Percentiles rank a stretch among this genome's conserved stretches.
Conservation (phyloP, 768 basidiomycete genomes). For the Filobasidium wieringae region DNA sequence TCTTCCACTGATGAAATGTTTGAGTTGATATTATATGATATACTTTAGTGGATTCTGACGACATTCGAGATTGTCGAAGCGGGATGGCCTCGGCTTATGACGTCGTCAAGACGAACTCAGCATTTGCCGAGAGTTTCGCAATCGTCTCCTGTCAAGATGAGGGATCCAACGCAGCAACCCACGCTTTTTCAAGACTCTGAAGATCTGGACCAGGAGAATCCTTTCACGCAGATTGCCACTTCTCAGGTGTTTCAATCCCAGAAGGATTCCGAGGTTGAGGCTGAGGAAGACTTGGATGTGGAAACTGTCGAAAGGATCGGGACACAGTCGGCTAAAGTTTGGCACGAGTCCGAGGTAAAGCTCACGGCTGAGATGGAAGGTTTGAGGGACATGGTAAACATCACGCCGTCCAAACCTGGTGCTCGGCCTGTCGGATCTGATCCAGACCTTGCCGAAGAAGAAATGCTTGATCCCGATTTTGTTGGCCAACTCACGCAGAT, state of each 20-base stretch:
- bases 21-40: not conserved
- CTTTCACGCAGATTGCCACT: slow-evolving; percentile 28
- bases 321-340: slow-evolving; percentile 3
- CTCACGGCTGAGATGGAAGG: slow-evolving; percentile 9
- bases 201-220: slow-evolving; percentile 24
- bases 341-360: not conserved
- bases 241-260: slow-evolving; percentile 23
- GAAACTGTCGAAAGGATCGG: slow-evolving; percentile 6
- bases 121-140: not conserved
- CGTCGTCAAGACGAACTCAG: not conserved
- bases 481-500: slow-evolving; percentile 9
- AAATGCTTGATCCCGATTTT: slow-evolving; percentile 2
- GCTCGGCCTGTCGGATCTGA: not conserved
- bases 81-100: slow-evolving; percentile 49
- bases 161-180: not conserved
- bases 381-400: not conserved
- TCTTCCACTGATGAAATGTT: not conserved
- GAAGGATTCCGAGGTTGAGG: slow-evolving; percentile 20
- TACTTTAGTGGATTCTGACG: slow-evolving; percentile 55
- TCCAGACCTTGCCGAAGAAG: not conserved
- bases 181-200: slow-evolving; percentile 8
- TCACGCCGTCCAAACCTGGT: slow-evolving; percentile 1
- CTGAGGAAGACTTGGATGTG: not conserved
- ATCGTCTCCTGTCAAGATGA: slow-evolving; percentile 9
- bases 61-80: slow-evolving; percentile 82